Base-by-base conservation (phyloP, 148 eudicot genomes). In the Vaccinium myrtillus region DNA sequence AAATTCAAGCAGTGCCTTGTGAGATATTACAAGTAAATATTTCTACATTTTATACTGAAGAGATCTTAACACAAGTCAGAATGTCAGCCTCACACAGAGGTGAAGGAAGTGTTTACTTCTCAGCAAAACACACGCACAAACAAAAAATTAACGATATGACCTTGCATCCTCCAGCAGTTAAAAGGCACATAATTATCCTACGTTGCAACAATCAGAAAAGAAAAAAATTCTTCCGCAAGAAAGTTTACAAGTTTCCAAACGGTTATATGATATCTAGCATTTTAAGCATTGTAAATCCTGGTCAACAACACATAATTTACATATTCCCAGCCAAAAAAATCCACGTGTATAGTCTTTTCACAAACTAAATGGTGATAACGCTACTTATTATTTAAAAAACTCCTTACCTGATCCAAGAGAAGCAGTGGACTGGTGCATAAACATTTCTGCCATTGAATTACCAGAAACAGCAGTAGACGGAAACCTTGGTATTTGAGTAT, bases 91-190 rank as follows among this genome's bases (percentile, higher is more conserved):
- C 75, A 11, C 12, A 65, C 19, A 30, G 75, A 84, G 32, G 30
- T 23, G 30, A n/a, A 63, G n/a, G 18, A 27, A 25, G 43, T 49
- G 21, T 25, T 82, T 43, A 70, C 25, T 82, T 67, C 61, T 70
- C 77, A 78, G 46, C 25, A 55, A 48, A 58, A 54, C 80, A 30
- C 51, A 81, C 8, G 49, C 75, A 49, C 32, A 89, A 90, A 89
- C 83, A 88, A 83, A 88, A 88, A 90, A 81, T 59, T 75, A 19
- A 27, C 14, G n/a, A n/a, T 14, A 43, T 36, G 79, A 76, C 27
- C 59, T 2, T 46, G 48, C 63, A 82, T 32, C 15, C 21, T 32
- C 16, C n/a, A 43, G 67, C n/a, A n/a, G 13, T 32, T 30, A 74
- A 50, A 50, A 74, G 30, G 30, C 53, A 74, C 50, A 71, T 0